Base-by-base conservation (phyloP, 2,329 filamentous ascomycete genomes). In the Arthroderma uncinatum region DNA sequence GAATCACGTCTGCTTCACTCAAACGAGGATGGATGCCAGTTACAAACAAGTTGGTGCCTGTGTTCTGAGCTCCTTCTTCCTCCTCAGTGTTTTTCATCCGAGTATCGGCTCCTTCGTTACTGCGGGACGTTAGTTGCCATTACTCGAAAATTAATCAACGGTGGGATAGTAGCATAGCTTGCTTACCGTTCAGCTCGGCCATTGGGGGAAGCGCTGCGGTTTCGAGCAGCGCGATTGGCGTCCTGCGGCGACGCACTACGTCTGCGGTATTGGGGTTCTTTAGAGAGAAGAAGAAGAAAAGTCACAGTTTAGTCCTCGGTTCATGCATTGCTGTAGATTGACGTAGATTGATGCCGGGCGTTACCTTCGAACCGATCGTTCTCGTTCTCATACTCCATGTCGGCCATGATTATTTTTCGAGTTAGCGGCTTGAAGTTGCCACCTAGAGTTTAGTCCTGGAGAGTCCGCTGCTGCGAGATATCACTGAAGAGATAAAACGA, bases 41-140 rank as follows among this genome's bases (percentile, higher is more conserved):
- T 64, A 98, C 93, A 73, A 98, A 98, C 59, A 98, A 86, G 78
- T 98, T 98, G 64, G 93, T 96, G 65, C 93, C 93, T 62, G 90
- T 87, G 76, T 98, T 98, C 69, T 87, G 71, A 62, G 91, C 86
- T 65, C 86, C 87, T 67, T 89, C 86, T 65, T 94, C 79, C 48
- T 82, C 89, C 39, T 74, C 72, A 55, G 74, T 72, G 61, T 72
- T 68, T 60, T 70, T 70, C 66, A 74, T 74, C 63, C 75, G 74
- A 59, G 73, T 69, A 62, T 57, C 57, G 16, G 44, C 19, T 30
- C 36, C 25, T 52, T 53, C 42, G 34, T n/a, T 16, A 56, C 55
- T 57, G 39, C 21, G 23, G 1, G 12, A 48, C 6, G 47, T 59
- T 36, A 59, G 58, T 21, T 23, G 5, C 21, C 14, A 16, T 28